phyloP scores from a whole-genome alignment of 306 rosid species.

The Malus domestica region ASM211411v1 NC_041789.1:22996001-22996500 shows the following conservation, averaged over 20 bases:
- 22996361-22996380: not conserved
- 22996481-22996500: not conserved
- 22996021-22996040: slow-evolving; percentile 63
- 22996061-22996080: slow-evolving; percentile 98
- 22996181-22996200: slow-evolving; percentile 70
- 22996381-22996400: not conserved
- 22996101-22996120: slow-evolving; percentile 79
- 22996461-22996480: not conserved
- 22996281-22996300: not conserved
- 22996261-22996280: slow-evolving; percentile 6
- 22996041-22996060: slow-evolving; percentile 89
- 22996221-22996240: slow-evolving; percentile 89
- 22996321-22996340: not conserved
- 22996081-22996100: slow-evolving; percentile 88
- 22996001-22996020: slow-evolving; percentile 45
- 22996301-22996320: not conserved
- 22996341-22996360: not conserved
- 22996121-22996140: slow-evolving; percentile 65
- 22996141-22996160: slow-evolving; percentile 48
- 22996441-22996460: not conserved
- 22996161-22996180: slow-evolving; percentile 35
- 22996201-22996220: slow-evolving; percentile 78
- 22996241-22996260: not conserved
- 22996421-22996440: not conserved
- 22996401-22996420: not conserved